A percentile compares a stretch with the other conserved stretches of the same genome.
phyloP scores from a whole-genome alignment of 2,329 filamentous ascomycete genomes.

The Arachnomyces sp. region DNA sequence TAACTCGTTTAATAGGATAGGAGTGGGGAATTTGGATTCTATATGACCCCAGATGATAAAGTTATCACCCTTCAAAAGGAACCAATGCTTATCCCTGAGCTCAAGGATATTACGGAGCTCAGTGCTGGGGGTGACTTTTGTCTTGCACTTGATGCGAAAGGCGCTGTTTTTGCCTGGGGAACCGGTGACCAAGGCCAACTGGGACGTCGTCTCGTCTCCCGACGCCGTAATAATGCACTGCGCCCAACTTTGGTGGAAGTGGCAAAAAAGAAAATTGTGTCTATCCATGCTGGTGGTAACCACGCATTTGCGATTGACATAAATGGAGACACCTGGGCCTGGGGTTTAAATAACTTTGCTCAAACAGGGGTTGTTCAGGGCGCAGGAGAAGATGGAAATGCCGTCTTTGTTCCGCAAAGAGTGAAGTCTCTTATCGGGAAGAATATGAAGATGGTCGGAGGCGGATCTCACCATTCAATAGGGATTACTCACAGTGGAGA shows the following conservation, averaged over 20 bases:
- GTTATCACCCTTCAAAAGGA: constrained; percentile 25
- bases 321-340: constrained; percentile 48
- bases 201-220: constrained; percentile 49
- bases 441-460: constrained; percentile 43
- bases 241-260: background rate
- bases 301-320: constrained; percentile 37
- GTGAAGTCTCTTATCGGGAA: constrained; percentile 52
- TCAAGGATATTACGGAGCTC: constrained; percentile 41
- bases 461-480: constrained; percentile 62
- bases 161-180: constrained; percentile 51
- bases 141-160: constrained; percentile 44
- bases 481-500: too few relatives aligned
- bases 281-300: constrained; percentile 21
- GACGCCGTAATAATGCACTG: constrained; percentile 12
- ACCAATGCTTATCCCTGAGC: constrained; percentile 33
- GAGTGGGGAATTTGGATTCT: constrained; percentile 50
- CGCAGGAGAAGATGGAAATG: constrained; percentile 52
- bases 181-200: constrained; percentile 56
- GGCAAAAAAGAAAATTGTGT: background rate
- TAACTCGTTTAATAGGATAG: constrained; percentile 35
- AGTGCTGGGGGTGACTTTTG: constrained; percentile 43
- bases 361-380: constrained; percentile 58
- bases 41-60: constrained; percentile 19
- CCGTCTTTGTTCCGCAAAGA: constrained; percentile 57
- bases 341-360: constrained; percentile 73